Evolutionary conservation across 345 rosid species (phyloP), one percentile per base, ranked within the genome.

Genomic region (Pistacia atlantica): DNA sequence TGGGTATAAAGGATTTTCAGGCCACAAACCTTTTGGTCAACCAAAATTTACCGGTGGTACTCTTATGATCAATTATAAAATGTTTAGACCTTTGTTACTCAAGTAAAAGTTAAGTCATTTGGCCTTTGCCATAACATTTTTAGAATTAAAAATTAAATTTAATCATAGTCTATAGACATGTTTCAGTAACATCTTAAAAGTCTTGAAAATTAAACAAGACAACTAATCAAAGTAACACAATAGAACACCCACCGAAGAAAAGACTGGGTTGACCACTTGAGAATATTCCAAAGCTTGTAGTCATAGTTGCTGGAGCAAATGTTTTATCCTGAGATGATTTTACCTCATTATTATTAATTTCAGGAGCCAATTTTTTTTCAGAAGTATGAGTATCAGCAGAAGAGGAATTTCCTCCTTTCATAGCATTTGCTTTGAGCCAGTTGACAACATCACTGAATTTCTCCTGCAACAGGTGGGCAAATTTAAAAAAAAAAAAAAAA

Each of bases 401-500:
- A 67, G 91, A 77, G n/a, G 51, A 58, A 74, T 48, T 80, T 73
- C 79, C 91, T 82, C 81, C 88, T 66, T 87, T 82, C 72, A 35
- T 83, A 48, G 84, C 77, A 85, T 89, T 92, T 80, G 82, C 94
- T 84, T 90, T 88, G 65, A 96, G 88, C 99, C 98, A 93, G 78
- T 77, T 80, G 75, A 96, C 97, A 56, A 93, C 94, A 84, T 96
- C 97, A 83, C 80, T 88, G 84, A 93, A 93, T 81, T 90, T 90
- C 74, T 86, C 98, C 99, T 92, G 83, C 81, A 78, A 63, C 13
- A 72, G 75, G 58, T 67, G 17, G 35, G 51, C 14, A 55, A 66
- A 22, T 56, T 42, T 42, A 42, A 42, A 42, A 42, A 42, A 42
- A 0, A 6, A 6, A 42, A 42, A 42, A 8, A 75, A 48, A 51